These are phyloP conservation scores for Alnus rubra DNA, from an alignment of 306 rosid species.

Conservation along the genomic window DNA sequence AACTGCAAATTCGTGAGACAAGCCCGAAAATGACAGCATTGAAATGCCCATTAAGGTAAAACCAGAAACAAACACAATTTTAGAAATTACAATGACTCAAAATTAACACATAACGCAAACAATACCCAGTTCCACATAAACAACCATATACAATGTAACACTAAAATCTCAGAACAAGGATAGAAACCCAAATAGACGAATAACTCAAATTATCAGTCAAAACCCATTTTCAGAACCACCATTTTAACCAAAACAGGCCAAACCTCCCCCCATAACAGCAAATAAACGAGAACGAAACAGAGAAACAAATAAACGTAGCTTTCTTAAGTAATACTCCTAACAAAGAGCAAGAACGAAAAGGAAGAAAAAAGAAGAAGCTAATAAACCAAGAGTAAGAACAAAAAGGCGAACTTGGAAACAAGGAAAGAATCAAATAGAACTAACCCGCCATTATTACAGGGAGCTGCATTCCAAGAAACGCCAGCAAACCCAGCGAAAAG, in stretches of 20 bases:
- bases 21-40: background rate
- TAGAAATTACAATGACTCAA: constrained; percentile 5
- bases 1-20: background rate
- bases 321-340: constrained; percentile 1
- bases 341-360: constrained; percentile 15
- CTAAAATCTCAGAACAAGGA: background rate
- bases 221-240: constrained; percentile 35
- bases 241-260: constrained; percentile 31
- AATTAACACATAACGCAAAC: background rate
- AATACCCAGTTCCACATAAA: background rate
- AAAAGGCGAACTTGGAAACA: constrained; percentile 23
- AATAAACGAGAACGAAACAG: background rate
- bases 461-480: constrained; percentile 62
- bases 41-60: background rate
- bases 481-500: constrained; percentile 51
- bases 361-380: background rate
- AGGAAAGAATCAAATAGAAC: constrained; percentile 35
- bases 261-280: constrained; percentile 21
- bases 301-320: constrained; percentile 25
- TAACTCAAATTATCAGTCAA: constrained; percentile 11
- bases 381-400: background rate
- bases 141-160: constrained; percentile 5
- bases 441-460: constrained; percentile 72
- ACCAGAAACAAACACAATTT: background rate
- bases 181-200: background rate